These are phyloP conservation scores for Hyaloperonospora arabidopsidis DNA, from an alignment of 352 stramenopile species.

Conservation along the genomic window DNA sequence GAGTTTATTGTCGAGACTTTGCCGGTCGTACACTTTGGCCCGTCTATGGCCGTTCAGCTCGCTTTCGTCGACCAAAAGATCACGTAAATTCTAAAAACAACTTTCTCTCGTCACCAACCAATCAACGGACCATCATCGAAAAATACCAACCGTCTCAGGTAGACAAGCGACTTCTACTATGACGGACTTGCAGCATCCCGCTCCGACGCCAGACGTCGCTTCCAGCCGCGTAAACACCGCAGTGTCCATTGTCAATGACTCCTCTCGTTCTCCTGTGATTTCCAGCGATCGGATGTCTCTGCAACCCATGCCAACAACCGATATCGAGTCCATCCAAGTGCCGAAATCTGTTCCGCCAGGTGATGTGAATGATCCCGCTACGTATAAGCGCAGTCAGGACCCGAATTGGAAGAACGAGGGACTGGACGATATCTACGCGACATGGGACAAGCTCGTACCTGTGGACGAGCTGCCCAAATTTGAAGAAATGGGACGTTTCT, in stretches of 20 bases:
- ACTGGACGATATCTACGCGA: constrained; percentile 83
- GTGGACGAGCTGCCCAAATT: constrained; percentile 57
- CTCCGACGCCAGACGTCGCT: not conserved
- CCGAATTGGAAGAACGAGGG: constrained; percentile 73
- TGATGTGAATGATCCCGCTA: constrained; percentile 71
- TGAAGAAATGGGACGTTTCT: constrained; percentile 75
- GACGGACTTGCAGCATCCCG: constrained; percentile 15
- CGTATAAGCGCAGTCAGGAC: constrained; percentile 81
- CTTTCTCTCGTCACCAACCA: no score
- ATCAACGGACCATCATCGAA: no score
- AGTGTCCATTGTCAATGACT: not conserved
- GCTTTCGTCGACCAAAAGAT: no score
- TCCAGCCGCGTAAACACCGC: constrained; percentile 4
- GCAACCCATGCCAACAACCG: constrained; percentile 1
- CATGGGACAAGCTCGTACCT: constrained; percentile 79
- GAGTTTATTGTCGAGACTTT: no score
- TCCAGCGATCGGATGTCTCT: not conserved
- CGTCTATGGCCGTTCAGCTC: no score
- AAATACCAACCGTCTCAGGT: no score
- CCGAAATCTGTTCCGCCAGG: constrained; percentile 11
- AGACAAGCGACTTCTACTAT: constrained; percentile 6
- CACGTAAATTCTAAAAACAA: no score
- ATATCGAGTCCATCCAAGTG: constrained; percentile 30
- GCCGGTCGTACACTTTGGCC: no score
- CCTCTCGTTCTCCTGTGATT: constrained; percentile 5